Evolutionary conservation across 495 filamentous ascomycete genomes (phyloP), one percentile per base, ranked within the genome.

Genomic region (Collariella sp.): DNA sequence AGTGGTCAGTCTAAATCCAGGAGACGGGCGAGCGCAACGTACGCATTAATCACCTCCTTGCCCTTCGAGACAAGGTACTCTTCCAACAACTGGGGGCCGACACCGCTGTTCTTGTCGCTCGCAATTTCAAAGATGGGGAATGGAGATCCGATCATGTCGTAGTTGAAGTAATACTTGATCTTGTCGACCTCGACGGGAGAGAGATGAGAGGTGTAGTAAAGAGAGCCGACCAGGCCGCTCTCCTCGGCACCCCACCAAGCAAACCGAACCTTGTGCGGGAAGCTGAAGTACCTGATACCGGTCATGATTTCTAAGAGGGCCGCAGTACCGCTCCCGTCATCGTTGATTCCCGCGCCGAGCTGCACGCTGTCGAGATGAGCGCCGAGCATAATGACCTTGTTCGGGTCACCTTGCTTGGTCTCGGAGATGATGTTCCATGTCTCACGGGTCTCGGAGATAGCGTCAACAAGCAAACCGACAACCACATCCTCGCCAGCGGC

Each of bases 141-240:
- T n/a, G 84, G 84, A 6, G 78, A 82, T 29, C 82, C 85, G 52
- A 87, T 84, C 85, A 88, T 89, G 70, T 89, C 85, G 60, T 86
- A 86, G 70, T 89, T 86, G 62, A 88, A 82, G 62, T 87, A 86
- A 7, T 84, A 75, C 12, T 75, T 68, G 60, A 88, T 79, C 57
- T 81, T 79, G 35, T 68, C 70, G 11, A 75, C 70, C n/a, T 69
- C 72, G 0, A 63, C 52, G 15, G 65, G 54, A 26, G 76, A 61
- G 7, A 62, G 54, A 4, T 58, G 46, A n/a, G 54, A 54, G 52
- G 84, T 76, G 62, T 85, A 88, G 65, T 78, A 72, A 13, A 71
- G 69, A 20, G 80, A 78, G 23, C 86, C 86, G 13, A 87, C 61
- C 20, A 87, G 74, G 44, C 82, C 83, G 51, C 70, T 72, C 66